Evolutionary conservation across 176 grass and related monocot species (phyloP), one percentile per base, ranked within the genome.

Genomic region (Rhynchospora breviuscula): DNA sequence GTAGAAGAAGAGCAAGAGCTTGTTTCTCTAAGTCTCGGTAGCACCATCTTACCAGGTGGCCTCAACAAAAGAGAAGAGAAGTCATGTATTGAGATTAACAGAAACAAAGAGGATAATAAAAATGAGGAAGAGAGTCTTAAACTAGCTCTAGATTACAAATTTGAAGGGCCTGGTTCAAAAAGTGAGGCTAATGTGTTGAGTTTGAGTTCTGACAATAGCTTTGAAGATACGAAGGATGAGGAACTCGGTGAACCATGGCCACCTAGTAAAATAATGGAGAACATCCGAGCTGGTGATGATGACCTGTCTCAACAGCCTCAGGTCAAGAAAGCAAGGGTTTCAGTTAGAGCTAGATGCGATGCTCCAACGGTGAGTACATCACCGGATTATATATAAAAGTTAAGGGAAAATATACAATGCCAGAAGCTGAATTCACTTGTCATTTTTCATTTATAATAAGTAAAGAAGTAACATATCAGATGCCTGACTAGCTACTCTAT

Each of bases 281-380:
- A 63, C 53, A 49, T 59, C 59, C 69, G 81, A 21, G 49, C 8
- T 0, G 78, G 70, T 1, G 87, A 93, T 15, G 88, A 88, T 1
- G 90, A 89, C 11, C 44, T 71, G 33, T 87, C 57, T 0, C 89
- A 85, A 0, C 86, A 87, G 54, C 82, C 86, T 8, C 87, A 90
- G 56, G 63, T 85, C 62, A 98, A 93, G 90, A 98, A 91, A 75
- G 79, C 90, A 45, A 91, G 95, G 82, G 92, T 98, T 43, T 94
- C 92, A 0, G 87, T 94, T 56, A 87, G 95, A 82, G 89, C 87
- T 51, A 77, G 90, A 79, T 97, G 95, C 63, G 90, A 97, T 71
- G 21, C 90, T 8, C 87, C 92, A 64, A 97, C 89, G 79, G 95
- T 97, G 81, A 3, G 76, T 81, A 61, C 35, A 51, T 63, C 22